Conservation (phyloP, 805 yeast genomes). For the Lachancea lanzarotensis region DNA sequence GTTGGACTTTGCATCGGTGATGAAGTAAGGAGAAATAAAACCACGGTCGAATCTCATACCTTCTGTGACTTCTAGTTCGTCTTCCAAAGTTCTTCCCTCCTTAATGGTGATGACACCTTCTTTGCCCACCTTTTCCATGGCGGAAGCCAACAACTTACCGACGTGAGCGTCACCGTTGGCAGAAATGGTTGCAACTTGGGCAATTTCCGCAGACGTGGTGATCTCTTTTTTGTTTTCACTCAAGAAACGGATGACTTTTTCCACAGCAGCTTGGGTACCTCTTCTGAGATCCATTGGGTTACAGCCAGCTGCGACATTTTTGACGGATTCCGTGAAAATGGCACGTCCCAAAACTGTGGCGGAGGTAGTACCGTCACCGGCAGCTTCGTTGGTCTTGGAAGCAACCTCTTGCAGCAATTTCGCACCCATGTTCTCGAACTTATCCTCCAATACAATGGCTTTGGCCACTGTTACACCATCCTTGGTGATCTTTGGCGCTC, state of each 20-base stretch:
- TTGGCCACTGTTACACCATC: conserved; percentile 98
- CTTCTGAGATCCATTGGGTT: conserved; percentile 98
- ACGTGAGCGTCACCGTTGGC: conserved; percentile 95
- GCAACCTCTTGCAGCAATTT: conserved; percentile 94
- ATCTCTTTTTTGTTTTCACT: conserved; percentile 85
- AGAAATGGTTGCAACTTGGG: conserved; percentile 96
- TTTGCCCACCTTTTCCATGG: conserved; percentile 98
- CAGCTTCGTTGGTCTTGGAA: conserved; percentile 91
- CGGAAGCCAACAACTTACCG: conserved; percentile 84
- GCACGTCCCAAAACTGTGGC: conserved; percentile 96
- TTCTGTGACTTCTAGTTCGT: conserved; percentile 92
- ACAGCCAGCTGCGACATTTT: conserved; percentile 97
- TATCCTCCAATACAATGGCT: conserved; percentile 74
- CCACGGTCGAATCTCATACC: conserved; percentile 99
- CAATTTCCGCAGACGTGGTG: conserved; percentile 89
- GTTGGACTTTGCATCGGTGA: conserved; percentile 85
- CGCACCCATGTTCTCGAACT: conserved; percentile 95
- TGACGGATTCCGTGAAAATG: conserved; percentile 89
- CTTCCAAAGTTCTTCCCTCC: conserved; percentile 95
- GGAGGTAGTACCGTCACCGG: conserved; percentile 98
- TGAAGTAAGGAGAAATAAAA: conserved; percentile 92
- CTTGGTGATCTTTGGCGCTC: conserved; percentile 96
- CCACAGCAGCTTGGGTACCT: conserved; percentile 96
- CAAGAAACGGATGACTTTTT: conserved; percentile 80
- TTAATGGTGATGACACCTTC: conserved; percentile 98